phyloP scores from a whole-genome alignment of 2,329 filamentous ascomycete genomes.

The Phialophora expanda region DNA sequence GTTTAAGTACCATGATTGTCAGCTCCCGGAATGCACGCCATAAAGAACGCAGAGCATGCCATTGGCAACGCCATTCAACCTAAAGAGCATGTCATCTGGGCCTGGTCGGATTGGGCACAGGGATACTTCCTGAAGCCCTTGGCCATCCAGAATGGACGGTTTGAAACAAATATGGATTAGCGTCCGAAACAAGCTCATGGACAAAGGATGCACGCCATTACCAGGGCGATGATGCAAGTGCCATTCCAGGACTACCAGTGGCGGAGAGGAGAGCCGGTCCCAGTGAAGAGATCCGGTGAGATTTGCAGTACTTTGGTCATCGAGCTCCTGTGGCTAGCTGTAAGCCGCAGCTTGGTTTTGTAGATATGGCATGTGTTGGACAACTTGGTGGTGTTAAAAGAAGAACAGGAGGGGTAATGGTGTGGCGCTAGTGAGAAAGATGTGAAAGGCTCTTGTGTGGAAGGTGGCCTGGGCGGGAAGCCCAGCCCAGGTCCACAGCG shows the following conservation, averaged over 20 bases:
- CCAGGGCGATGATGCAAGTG: slow-evolving; percentile 12
- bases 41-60: slow-evolving; percentile 25
- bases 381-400: slow-evolving; percentile 10
- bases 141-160: slow-evolving; percentile 16
- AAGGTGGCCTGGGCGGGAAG: neutral
- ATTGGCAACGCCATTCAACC: slow-evolving; percentile 11
- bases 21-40: slow-evolving; percentile 23
- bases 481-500: neutral
- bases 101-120: slow-evolving; percentile 13
- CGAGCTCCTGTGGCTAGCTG: slow-evolving; percentile 1
- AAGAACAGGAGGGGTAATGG: neutral
- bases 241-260: neutral
- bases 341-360: neutral
- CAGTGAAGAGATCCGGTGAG: neutral
- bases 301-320: neutral
- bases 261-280: neutral
- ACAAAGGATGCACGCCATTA: slow-evolving; percentile 23
- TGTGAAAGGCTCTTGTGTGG: neutral
- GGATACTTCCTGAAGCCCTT: neutral
- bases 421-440: neutral
- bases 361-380: neutral
- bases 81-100: slow-evolving; percentile 1
- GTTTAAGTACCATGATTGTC: slow-evolving; percentile 6
- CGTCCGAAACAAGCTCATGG: slow-evolving; percentile 17
- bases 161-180: slow-evolving; percentile 20